Evolutionary conservation across 306 rosid species (phyloP).

Genomic region (Inga leiocalycina): DNA sequence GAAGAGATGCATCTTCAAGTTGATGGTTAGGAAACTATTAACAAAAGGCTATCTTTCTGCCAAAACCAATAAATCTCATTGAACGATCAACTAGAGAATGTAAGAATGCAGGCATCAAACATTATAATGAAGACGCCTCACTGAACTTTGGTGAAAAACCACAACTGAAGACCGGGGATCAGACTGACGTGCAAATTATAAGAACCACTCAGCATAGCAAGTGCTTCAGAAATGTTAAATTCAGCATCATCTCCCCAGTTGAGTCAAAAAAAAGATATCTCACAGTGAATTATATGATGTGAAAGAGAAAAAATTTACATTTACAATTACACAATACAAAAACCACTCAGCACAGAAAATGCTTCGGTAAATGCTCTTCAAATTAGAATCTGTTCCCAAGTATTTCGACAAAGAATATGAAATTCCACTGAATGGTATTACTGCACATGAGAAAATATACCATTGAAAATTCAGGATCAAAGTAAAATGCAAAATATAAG

Average conservation of each 20-base stretch:
- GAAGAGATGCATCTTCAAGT: not conserved
- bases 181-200: constrained; percentile 8
- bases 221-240: constrained; percentile 1
- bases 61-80: not conserved
- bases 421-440: not conserved
- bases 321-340: constrained; percentile 36
- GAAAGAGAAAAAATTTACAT: not conserved
- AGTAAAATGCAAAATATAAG: not conserved
- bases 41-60: not conserved
- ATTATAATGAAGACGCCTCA: not conserved
- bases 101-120: constrained; percentile 1
- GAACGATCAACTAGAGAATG: not conserved
- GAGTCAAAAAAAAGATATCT: not conserved
- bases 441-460: not conserved
- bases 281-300: not conserved
- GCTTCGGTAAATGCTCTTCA: not conserved
- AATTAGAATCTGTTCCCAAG: not conserved
- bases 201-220: constrained; percentile 37
- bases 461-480: not conserved
- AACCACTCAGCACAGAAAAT: constrained; percentile 27
- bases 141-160: not conserved
- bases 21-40: not conserved
- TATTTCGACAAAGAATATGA: not conserved
- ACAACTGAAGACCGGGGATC: not conserved
- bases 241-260: constrained; percentile 29